These are phyloP conservation scores for Solanum chmielewskii DNA, from an alignment of 257 asterid species.

Conservation along the genomic window DNA sequence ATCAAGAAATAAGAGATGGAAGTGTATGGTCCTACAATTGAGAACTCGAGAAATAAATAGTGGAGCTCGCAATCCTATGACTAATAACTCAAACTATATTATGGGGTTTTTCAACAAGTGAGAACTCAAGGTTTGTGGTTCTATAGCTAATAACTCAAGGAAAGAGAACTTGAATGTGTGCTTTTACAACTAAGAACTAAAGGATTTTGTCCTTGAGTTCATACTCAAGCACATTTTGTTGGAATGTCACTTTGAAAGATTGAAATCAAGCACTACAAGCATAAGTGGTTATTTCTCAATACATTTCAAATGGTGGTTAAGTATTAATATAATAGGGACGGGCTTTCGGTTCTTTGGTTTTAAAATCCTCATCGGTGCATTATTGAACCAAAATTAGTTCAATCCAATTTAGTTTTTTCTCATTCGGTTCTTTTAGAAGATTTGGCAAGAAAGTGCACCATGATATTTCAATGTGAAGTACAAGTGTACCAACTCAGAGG, in stretches of 20 bases:
- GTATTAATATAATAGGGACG: not conserved
- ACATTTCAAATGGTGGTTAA: not conserved
- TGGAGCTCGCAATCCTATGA: not conserved
- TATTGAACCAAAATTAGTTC: not conserved
- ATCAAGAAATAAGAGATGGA: not conserved
- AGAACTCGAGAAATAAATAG: not conserved
- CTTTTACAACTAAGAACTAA: not conserved
- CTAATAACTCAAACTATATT: not conserved
- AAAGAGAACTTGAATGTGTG: not conserved
- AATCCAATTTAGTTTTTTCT: not conserved
- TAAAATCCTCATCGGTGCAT: not conserved
- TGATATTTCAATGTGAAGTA: constrained; percentile 25
- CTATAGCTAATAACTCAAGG: not conserved
- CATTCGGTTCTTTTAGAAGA: constrained; percentile 35
- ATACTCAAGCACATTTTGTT: not conserved
- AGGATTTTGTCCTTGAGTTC: not conserved
- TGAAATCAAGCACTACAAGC: not conserved
- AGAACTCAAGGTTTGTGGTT: not conserved
- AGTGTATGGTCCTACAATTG: not conserved
- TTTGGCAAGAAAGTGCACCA: constrained; percentile 61
- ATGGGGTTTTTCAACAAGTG: not conserved
- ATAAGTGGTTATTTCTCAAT: not conserved
- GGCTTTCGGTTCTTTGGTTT: not conserved
- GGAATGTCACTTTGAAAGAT: not conserved
- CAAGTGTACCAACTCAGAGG: constrained; percentile 34